Evolutionary conservation across 169 alveolate genomes (phyloP).

Genomic region (Plasmodium malariae): DNA sequence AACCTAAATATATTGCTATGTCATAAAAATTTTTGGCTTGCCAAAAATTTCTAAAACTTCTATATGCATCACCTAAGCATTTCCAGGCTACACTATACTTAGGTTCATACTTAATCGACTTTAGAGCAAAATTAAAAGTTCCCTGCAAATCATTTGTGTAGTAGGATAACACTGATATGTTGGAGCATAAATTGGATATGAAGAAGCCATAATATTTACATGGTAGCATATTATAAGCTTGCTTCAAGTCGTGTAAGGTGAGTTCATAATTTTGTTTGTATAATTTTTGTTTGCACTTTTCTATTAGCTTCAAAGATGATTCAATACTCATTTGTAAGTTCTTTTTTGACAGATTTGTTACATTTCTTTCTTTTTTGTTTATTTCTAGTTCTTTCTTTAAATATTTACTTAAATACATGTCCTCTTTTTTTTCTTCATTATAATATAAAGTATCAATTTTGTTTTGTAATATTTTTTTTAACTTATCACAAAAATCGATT

Average conservation of each 20-base stretch:
- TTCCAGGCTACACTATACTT: constrained; percentile 49
- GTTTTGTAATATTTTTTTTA: constrained; percentile 12
- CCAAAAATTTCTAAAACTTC: constrained; percentile 73
- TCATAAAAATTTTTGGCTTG: constrained; percentile 73
- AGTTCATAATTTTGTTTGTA: constrained; percentile 59
- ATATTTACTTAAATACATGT: constrained; percentile 19
- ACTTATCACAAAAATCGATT: constrained; percentile 39
- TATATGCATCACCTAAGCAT: constrained; percentile 72
- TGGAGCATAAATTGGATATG: constrained; percentile 32
- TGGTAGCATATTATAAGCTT: constrained; percentile 71
- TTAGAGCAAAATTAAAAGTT: constrained; percentile 49
- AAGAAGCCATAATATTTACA: constrained; percentile 73
- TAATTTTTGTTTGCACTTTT: constrained; percentile 42
- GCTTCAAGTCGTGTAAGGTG: constrained; percentile 58
- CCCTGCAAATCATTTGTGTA: constrained; percentile 73
- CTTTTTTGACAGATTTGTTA: constrained; percentile 41
- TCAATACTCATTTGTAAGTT: constrained; percentile 64
- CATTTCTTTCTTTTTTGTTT: constrained; percentile 35
- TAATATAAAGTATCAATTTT: constrained; percentile 12
- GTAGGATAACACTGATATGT: constrained; percentile 46
- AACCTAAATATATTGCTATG: constrained; percentile 69
- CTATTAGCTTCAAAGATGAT: constrained; percentile 61
- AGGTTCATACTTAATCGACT: constrained; percentile 69
- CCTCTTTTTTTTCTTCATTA: constrained; percentile 17
- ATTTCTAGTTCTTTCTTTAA: constrained; percentile 47